These are phyloP conservation scores for Polysphondylium violaceum DNA, from an alignment of 78 protist species.

Conservation along the genomic window DNA sequence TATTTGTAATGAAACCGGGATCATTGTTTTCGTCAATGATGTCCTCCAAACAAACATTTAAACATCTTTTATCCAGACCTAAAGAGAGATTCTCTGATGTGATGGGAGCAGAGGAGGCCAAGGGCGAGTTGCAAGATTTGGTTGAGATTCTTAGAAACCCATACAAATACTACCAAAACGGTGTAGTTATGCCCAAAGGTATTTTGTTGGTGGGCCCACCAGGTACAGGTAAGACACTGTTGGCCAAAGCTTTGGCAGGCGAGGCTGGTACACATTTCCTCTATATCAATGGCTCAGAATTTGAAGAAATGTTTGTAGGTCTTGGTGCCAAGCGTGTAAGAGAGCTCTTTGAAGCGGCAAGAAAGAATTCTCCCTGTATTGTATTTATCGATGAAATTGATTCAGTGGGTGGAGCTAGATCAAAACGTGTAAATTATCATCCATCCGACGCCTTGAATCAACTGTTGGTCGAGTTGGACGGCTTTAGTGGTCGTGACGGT, in stretches of 20 bases:
- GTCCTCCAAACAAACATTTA: too few relatives aligned
- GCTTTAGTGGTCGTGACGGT: slow-evolving; percentile 81
- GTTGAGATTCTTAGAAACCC: slow-evolving; percentile 92
- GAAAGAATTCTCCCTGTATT: slow-evolving; percentile 89
- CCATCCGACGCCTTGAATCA: slow-evolving; percentile 94
- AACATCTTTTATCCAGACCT: too few relatives aligned
- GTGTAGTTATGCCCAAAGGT: slow-evolving; percentile 93
- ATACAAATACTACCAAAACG: slow-evolving; percentile 82
- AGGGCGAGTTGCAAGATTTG: slow-evolving; percentile 89
- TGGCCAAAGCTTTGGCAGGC: slow-evolving; percentile 96
- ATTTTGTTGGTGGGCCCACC: slow-evolving; percentile 96
- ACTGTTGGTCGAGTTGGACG: slow-evolving; percentile 93
- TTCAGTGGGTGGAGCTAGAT: slow-evolving; percentile 92
- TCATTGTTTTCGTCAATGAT: too few relatives aligned
- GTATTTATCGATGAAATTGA: slow-evolving; percentile 98
- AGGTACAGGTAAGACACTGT: slow-evolving; percentile 97
- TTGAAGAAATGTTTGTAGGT: slow-evolving; percentile 97
- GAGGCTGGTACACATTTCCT: slow-evolving; percentile 95
- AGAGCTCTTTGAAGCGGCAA: slow-evolving; percentile 91
- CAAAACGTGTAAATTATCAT: slow-evolving; percentile 62
- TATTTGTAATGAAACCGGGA: too few relatives aligned
- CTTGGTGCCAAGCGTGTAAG: slow-evolving; percentile 97
- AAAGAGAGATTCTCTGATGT: slow-evolving; percentile 83
- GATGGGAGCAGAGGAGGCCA: slow-evolving; percentile 87
- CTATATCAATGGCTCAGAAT: slow-evolving; percentile 91